These are phyloP conservation scores for Fusarium euwallaceae DNA, from an alignment of 2,329 filamentous ascomycete species.

Conservation along the genomic window DNA sequence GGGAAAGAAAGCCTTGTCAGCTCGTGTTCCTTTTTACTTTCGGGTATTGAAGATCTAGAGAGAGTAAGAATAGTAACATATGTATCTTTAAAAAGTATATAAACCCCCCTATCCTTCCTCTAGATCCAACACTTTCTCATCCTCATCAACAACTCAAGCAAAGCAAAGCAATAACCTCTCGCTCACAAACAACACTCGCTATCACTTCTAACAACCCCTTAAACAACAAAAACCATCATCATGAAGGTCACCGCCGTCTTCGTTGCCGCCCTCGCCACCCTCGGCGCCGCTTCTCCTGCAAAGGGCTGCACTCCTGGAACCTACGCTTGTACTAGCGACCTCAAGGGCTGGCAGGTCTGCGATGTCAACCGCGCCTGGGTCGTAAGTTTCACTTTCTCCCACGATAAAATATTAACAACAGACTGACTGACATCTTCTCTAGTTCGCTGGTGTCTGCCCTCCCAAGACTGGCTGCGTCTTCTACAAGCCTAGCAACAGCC, in stretches of 20 bases:
- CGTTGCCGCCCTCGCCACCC: conserved; percentile 40
- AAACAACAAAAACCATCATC: conserved; percentile 25
- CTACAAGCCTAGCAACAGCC: conserved; percentile 51
- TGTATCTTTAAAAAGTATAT: conserved; percentile 18
- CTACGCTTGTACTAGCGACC: conserved; percentile 50
- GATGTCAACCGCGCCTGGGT: conserved; percentile 47
- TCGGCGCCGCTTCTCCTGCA: conserved; percentile 22
- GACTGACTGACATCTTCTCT: not conserved
- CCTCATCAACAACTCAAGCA: conserved; percentile 21
- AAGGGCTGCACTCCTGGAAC: conserved; percentile 50
- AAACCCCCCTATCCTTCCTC: conserved; percentile 1
- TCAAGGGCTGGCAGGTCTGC: conserved; percentile 52
- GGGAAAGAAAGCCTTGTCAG: conserved; percentile 3
- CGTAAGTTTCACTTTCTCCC: conserved; percentile 48
- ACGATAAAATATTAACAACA: not conserved
- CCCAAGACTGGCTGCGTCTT: conserved; percentile 55
- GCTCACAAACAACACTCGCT: conserved; percentile 20
- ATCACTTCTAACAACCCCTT: too few relatives aligned
- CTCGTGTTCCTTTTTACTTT: conserved; percentile 15
- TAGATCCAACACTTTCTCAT: conserved; percentile 13
- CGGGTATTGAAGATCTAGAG: not conserved
- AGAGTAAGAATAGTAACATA: conserved; percentile 29
- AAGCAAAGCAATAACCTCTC: conserved; percentile 23
- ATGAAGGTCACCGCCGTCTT: conserved; percentile 50
- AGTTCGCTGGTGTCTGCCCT: conserved; percentile 53